Conservation (phyloP, 176 grass and related monocot genomes). For the Elaeis guineensis region DNA sequence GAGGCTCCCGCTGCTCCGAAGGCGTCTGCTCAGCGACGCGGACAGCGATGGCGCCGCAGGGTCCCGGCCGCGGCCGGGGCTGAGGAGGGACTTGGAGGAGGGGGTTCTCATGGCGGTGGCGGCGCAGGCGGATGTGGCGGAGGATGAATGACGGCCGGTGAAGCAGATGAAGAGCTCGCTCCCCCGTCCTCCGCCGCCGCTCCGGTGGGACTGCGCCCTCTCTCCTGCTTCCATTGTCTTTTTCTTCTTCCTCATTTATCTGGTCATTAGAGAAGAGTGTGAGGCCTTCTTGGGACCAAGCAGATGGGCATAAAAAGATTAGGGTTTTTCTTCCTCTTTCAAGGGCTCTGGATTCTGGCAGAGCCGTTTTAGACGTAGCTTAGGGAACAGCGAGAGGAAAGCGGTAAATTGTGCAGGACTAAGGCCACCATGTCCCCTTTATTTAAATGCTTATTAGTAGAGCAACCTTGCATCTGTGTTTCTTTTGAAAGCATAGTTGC, state of each 20-base stretch:
- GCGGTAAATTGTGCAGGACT: too few relatives aligned
- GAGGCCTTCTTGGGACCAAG: too few relatives aligned
- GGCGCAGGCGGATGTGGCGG: slow-evolving; percentile 8
- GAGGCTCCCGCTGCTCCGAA: slow-evolving; percentile 68
- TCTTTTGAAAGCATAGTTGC: too few relatives aligned
- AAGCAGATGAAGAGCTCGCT: slow-evolving; percentile 72
- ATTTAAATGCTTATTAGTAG: too few relatives aligned
- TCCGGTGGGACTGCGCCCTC: background rate
- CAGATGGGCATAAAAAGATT: too few relatives aligned
- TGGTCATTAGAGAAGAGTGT: too few relatives aligned
- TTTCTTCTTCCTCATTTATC: slow-evolving; percentile 1
- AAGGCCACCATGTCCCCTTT: too few relatives aligned
- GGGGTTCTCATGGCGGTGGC: slow-evolving; percentile 20
- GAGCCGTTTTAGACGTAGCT: too few relatives aligned
- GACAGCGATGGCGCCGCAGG: slow-evolving; percentile 36
- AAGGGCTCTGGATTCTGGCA: too few relatives aligned
- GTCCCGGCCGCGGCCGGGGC: slow-evolving; percentile 46
- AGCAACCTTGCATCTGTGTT: too few relatives aligned
- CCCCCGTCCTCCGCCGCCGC: background rate
- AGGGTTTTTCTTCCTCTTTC: too few relatives aligned
- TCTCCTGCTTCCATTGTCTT: background rate
- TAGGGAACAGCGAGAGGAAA: too few relatives aligned
- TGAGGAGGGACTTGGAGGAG: slow-evolving; percentile 41
- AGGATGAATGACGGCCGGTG: slow-evolving; percentile 35
- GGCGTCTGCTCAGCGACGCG: slow-evolving; percentile 64